Percentiles rank a stretch among this genome's conserved stretches.
Conservation (phyloP, 352 stramenopile genomes). For the Phytopythium delawarense region DNA sequence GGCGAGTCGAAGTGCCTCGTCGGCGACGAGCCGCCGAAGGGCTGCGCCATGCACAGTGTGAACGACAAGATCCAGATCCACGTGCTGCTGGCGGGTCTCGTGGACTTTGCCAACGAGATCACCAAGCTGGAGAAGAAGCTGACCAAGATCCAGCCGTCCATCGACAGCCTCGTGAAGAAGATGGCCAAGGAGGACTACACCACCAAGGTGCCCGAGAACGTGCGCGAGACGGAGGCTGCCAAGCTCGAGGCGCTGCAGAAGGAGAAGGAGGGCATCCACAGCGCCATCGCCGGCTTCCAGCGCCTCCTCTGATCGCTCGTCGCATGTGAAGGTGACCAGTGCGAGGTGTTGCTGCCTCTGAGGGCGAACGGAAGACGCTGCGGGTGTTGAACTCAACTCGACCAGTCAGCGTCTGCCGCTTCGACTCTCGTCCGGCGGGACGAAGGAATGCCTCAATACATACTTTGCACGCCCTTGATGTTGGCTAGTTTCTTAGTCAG, state of each 20-base stretch:
- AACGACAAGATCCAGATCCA: constrained; percentile 93
- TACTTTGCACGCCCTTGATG: not conserved
- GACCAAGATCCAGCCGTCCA: constrained; percentile 69
- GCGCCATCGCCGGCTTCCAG: constrained; percentile 74
- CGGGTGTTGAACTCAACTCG: not conserved
- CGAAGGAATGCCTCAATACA: constrained; percentile 2
- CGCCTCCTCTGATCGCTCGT: constrained; percentile 46
- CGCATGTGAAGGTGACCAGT: not conserved
- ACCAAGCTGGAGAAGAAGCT: constrained; percentile 89
- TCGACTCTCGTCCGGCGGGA: not conserved
- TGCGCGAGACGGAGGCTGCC: constrained; percentile 69
- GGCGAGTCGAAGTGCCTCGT: constrained; percentile 88
- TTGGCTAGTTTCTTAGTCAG: not conserved
- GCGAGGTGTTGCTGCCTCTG: not conserved
- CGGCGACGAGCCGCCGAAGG: constrained; percentile 70
- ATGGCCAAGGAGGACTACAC: constrained; percentile 74
- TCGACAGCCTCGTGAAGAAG: constrained; percentile 78
- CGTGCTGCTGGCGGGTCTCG: constrained; percentile 78
- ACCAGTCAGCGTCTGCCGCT: not conserved
- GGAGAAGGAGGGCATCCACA: constrained; percentile 76
- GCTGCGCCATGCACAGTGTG: constrained; percentile 91
- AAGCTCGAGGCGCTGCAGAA: constrained; percentile 81
- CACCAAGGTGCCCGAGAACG: constrained; percentile 74
- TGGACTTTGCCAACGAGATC: constrained; percentile 89
- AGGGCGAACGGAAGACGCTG: not conserved